Conservation (phyloP, 2,329 filamentous ascomycete species). For the Aspergillus terreus region DNA sequence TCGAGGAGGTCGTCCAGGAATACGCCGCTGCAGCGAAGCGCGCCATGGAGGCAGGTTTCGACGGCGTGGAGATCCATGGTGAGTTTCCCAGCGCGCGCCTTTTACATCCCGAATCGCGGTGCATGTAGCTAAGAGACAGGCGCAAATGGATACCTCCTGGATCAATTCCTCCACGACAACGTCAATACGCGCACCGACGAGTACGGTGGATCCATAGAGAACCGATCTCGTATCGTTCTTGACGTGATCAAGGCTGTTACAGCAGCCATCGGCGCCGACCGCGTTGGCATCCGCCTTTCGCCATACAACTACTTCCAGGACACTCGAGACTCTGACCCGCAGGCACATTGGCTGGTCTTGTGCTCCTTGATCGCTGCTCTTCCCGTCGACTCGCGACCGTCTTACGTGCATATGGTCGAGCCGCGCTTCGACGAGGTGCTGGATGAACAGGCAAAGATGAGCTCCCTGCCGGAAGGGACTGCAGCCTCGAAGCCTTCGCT, state of each 20-base stretch:
- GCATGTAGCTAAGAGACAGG: slow-evolving; percentile 42
- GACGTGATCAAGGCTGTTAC: slow-evolving; percentile 53
- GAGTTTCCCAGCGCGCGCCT: not conserved
- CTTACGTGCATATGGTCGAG: slow-evolving; percentile 49
- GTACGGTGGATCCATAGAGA: slow-evolving; percentile 48
- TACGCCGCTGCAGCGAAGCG: slow-evolving; percentile 42
- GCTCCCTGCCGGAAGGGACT: slow-evolving; percentile 24
- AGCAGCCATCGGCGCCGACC: slow-evolving; percentile 44
- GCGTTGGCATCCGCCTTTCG: slow-evolving; percentile 55
- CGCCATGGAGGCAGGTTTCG: slow-evolving; percentile 48
- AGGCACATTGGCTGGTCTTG: slow-evolving; percentile 44
- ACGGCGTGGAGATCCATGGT: slow-evolving; percentile 47
- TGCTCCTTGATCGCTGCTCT: slow-evolving; percentile 41
- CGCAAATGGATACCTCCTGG: slow-evolving; percentile 65
- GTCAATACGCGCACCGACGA: slow-evolving; percentile 52
- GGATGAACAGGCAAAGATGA: slow-evolving; percentile 43
- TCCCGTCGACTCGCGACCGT: slow-evolving; percentile 31
- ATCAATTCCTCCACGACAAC: slow-evolving; percentile 60
- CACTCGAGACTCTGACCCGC: slow-evolving; percentile 44
- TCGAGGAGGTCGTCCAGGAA: slow-evolving; percentile 35
- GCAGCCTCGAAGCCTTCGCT: slow-evolving; percentile 27
- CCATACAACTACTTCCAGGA: slow-evolving; percentile 61
- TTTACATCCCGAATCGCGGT: slow-evolving; percentile 23
- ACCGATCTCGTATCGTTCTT: slow-evolving; percentile 49
- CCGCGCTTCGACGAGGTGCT: slow-evolving; percentile 48